Evolutionary conservation across 1,284 basidiomycete genomes (phyloP), one percentile per base, ranked within the genome.

Genomic region (Trichosporon coremiiforme): DNA sequence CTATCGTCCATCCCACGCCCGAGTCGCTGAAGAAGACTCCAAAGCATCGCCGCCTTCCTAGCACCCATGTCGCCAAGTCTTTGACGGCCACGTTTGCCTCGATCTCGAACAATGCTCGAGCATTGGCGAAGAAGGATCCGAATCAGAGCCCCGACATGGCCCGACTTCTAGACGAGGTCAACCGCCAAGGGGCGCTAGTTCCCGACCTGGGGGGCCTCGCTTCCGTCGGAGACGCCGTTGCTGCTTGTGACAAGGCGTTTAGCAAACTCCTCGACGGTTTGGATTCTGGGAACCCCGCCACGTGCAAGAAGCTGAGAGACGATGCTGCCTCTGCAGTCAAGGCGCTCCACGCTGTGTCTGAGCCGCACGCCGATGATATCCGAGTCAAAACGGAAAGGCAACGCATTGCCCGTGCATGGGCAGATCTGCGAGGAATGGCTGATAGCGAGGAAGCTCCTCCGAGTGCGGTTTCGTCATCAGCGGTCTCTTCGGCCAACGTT

Each of bases 191-290:
- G 3, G 47, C 64, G 0, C 69, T 73, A 0, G 68, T 73, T 0
- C 68, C 72, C 1, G 69, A 73, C 9, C 64, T 73, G 7, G 68
- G 63, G 7, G 68, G 60, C 3, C 67, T 80, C 6, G 75, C 71
- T 0, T 63, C n/a, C 8, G 70, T 77, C 10, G 68, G 70, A 6
- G 66, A 67, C 8, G 72, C 70, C 0, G 70, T 73, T 8, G 64
- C 72, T 15, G 66, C 38, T 9, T 76, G 75, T 66, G 78, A 80
- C 55, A 60, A 50, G 29, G 66, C 64, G 0, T 74, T 77, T 57
- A 78, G 75, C 65, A 53, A 55, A 3, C 66, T 79, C 10, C 67
- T 79, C n/a, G 77, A 77, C 12, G 60, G 67, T 0, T 47, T 77
- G 7, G 78, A 79, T 63, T 25, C 67, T 1, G 25, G 60, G 0